Conservation (phyloP, 257 asterid species). For the Solanum neorickii region DNA sequence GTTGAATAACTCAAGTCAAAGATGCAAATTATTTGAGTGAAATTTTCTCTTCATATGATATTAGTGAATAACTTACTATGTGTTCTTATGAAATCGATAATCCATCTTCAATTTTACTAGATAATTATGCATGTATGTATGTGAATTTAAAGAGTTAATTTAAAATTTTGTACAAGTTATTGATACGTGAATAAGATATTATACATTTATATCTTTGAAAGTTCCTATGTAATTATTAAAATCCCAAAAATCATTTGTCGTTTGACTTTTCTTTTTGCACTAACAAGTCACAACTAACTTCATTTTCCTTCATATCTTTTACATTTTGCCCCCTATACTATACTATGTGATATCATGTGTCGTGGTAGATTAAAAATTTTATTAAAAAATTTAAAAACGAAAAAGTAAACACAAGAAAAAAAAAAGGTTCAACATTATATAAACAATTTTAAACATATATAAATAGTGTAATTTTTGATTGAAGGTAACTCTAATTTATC, state of each 20-base stretch:
- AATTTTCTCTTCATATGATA: neutral
- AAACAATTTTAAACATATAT: fast-evolving
- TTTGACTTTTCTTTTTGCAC: neutral
- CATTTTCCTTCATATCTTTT: neutral
- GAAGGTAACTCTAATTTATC: neutral
- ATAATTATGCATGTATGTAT: neutral
- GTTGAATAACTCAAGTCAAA: neutral
- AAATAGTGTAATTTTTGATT: fast-evolving
- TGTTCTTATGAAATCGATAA: neutral
- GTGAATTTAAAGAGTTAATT: neutral
- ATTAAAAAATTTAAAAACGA: too few relatives aligned
- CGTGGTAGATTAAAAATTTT: fast-evolving
- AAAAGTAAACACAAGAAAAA: neutral
- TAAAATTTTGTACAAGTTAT: neutral
- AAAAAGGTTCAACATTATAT: neutral
- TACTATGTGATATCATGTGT: neutral
- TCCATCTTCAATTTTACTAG: neutral
- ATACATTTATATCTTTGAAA: neutral
- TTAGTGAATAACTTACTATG: neutral
- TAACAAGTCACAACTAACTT: neutral
- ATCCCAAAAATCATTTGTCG: neutral
- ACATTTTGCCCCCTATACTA: neutral
- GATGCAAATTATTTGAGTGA: neutral
- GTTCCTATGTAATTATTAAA: neutral
- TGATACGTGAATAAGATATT: neutral